Base-by-base conservation (phyloP, 2,329 filamentous ascomycete genomes). In the Beauveria caledonica region DNA sequence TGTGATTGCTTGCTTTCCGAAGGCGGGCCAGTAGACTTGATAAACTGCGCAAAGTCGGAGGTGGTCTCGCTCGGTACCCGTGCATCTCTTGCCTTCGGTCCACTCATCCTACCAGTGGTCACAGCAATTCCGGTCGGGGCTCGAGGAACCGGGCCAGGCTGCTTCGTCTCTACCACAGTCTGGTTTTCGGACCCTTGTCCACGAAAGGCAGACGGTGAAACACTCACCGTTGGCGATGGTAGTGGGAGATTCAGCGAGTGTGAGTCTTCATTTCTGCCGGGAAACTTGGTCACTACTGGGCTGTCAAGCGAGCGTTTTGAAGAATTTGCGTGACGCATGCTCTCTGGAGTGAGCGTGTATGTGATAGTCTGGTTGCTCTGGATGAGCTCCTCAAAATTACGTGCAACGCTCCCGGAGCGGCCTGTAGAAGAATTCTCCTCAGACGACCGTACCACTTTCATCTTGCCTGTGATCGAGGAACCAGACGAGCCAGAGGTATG, bases 11-110 rank as follows among this genome's bases (percentile, higher is more conserved):
- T 74, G 48, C 78, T 78, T 42, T 75, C 76, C n/a, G 79, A 70
- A 17, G 42, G 19, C 3, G 60, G 60, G 2, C 90, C 91, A 33
- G 91, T 96, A 1, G 88, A 89, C 62, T 90, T 87, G 68, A 96
- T 90, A 70, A 96, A 97, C 62, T 95, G 88, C 23, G 91, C 89
- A 74, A 97, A 90, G 67, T 96, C 92, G 50, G 86, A 80, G 9
- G 88, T 84, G 0, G 90, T 90, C 63, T 92, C 88, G 5, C 80
- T 78, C 10, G 85, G 80, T 9, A 89, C 78, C 63, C 88, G 83
- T 1, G 91, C 86, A 65, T 96, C 92, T 64, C 92, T 83, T 25
- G 91, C 85, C 40, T 66, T 52, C 10, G 70, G 62, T 25, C 66
- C 67, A 25, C 53, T 39, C 63, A 40, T 60, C 2, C 68, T 66